Conservation (phyloP, 306 rosid species). For the Rosa chinensis region DNA sequence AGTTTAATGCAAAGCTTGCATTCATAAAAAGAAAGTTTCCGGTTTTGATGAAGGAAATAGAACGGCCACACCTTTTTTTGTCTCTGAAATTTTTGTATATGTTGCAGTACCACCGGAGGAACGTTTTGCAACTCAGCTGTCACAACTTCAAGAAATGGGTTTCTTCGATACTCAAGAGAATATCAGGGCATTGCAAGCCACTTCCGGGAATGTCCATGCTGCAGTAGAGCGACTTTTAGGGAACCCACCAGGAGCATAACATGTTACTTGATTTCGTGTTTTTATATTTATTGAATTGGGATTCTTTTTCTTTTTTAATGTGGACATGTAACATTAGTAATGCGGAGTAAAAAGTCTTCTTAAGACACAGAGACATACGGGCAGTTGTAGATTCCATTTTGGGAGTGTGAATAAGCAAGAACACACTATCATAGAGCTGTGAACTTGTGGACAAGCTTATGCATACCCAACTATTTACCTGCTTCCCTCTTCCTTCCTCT, state of each 20-base stretch:
- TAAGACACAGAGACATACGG: conserved; percentile 31
- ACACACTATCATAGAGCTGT: conserved; percentile 37
- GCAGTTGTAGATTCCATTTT: conserved; percentile 42
- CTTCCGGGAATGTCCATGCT: conserved; percentile 62
- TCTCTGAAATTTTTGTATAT: background rate
- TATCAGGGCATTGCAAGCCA: conserved; percentile 61
- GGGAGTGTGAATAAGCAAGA: conserved; percentile 45
- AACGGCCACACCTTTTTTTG: background rate
- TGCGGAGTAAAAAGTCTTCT: conserved; percentile 17
- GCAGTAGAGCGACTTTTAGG: conserved; percentile 74
- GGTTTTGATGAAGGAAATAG: too few relatives aligned
- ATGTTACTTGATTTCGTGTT: background rate
- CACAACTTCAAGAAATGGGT: conserved; percentile 73
- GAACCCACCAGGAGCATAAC: conserved; percentile 44
- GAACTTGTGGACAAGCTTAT: conserved; percentile 38
- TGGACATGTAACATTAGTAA: conserved; percentile 41
- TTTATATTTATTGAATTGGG: conserved; percentile 24
- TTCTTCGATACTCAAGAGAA: conserved; percentile 63
- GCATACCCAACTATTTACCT: conserved; percentile 11
- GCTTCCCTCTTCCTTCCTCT: background rate
- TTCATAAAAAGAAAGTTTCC: background rate
- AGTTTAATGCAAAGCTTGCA: background rate
- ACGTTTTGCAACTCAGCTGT: conserved; percentile 55
- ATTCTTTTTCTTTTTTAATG: conserved; percentile 10
- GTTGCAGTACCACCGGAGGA: conserved; percentile 58